These are phyloP conservation scores for Eleusine indica DNA, from an alignment of 176 grass and related monocot genomes.

Conservation along the genomic window DNA sequence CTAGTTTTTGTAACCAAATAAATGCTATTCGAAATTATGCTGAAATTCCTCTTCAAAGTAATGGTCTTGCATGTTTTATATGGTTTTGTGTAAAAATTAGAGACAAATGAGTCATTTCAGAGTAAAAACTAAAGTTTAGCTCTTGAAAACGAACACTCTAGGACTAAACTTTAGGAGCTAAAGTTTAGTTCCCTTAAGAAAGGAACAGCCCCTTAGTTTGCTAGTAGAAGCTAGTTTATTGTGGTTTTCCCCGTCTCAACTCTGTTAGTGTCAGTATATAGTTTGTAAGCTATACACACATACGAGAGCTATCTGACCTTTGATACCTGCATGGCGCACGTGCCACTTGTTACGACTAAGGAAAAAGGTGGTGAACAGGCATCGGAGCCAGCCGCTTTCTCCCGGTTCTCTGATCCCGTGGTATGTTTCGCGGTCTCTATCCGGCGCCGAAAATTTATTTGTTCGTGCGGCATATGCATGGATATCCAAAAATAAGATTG, in stretches of 20 bases:
- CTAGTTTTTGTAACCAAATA: no score
- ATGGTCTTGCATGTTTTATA: no score
- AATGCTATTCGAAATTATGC: no score
- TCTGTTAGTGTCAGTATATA: background rate
- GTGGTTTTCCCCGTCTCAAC: background rate
- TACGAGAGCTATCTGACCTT: background rate
- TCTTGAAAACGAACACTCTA: no score
- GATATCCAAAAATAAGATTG: constrained; percentile 4
- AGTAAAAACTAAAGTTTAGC: no score
- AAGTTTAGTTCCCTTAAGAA: no score
- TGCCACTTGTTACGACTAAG: background rate
- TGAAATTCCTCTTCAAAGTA: no score
- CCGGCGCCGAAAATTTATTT: background rate
- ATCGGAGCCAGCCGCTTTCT: constrained; percentile 28
- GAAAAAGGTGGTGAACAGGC: constrained; percentile 37
- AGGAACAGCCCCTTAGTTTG: no score
- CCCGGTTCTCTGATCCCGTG: constrained; percentile 11
- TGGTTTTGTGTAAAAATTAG: no score
- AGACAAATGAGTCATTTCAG: no score
- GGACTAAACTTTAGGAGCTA: no score
- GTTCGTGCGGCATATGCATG: constrained; percentile 5
- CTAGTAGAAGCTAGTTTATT: no score
- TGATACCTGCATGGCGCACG: background rate
- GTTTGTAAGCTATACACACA: background rate
- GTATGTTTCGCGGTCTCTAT: background rate